Base-by-base conservation (phyloP, 176 grass and related monocot genomes). In the Tuctoria greenei region DNA sequence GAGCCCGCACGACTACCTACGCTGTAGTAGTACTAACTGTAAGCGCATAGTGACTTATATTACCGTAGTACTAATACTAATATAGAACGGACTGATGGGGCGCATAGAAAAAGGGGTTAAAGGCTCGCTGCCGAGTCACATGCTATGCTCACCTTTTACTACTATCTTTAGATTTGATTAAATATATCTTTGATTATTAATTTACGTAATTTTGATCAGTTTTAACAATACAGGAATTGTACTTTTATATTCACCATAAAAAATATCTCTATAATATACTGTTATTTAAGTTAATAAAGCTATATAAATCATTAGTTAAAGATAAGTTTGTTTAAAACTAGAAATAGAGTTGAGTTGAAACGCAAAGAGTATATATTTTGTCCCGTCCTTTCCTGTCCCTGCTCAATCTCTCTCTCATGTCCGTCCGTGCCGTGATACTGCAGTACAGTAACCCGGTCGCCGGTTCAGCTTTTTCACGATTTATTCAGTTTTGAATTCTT, bases 81-180 rank as follows among this genome's bases (percentile, higher is more conserved):
- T 78, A 79, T 46, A 78, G 42, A 79, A 84, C n/a, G 63, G 82
- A 88, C 80, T 83, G 85, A 79, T 7, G 85, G 27, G 47, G 57
- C 54, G 31, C 68, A 76, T 51, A 25, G 21, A 69, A 16, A 74
- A 10, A 6, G 38, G 25, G 60, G 52, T 74, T 55, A 60, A 79
- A 45, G 67, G 37, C 64, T 38, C 47, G 70, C 86, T 76, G 71
- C 4, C 58, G 70, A 35, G 71, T 88, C 86, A 88, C 86, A 59
- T 88, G 86, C 81, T 28, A 59, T 88, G 86, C 81, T 28, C 6
- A 1, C 70, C 64, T 80, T 80, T 84, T 84, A 31, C 31, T 31
- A n/a, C n/a, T n/a, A n/a, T n/a, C n/a, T n/a, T n/a, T n/a, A n/a
- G n/a, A n/a, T n/a, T n/a, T n/a, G n/a, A n/a, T n/a, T n/a, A n/a